phyloP scores from a whole-genome alignment of 805 yeast genomes.

The Ogataea saltuana region DNA sequence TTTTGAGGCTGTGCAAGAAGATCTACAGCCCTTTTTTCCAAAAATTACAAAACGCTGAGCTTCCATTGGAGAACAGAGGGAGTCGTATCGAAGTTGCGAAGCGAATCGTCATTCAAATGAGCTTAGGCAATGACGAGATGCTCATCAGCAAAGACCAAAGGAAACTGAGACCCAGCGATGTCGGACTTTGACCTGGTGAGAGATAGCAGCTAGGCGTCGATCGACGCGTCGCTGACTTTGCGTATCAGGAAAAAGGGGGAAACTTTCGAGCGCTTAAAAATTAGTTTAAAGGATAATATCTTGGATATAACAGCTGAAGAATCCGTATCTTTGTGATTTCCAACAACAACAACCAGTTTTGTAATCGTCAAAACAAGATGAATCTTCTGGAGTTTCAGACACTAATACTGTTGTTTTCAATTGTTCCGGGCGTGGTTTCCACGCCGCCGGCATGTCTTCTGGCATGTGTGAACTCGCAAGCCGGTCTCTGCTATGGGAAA shows the following conservation, averaged over 20 bases:
- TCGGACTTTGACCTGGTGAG: no score
- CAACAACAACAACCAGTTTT: neutral
- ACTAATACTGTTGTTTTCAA: neutral
- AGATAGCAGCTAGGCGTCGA: neutral
- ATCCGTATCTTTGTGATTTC: neutral
- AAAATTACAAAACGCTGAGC: neutral
- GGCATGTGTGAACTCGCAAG: conserved; percentile 23
- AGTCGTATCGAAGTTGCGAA: no score
- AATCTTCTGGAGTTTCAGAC: neutral
- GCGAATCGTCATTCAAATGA: no score
- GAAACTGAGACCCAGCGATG: no score
- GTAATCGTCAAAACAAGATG: neutral
- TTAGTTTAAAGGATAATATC: neutral
- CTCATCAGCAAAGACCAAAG: no score
- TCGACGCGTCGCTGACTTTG: conserved; percentile 1
- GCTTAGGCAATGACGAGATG: no score
- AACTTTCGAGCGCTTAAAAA: neutral
- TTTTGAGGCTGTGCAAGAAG: neutral
- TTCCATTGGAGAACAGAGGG: neutral
- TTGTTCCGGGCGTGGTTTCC: conserved; percentile 5
- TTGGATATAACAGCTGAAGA: neutral
- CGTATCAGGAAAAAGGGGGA: no score
- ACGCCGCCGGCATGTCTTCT: conserved; percentile 32
- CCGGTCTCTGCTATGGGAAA: conserved; percentile 21
- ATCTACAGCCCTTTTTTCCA: no score